Conservation (phyloP, 2,329 filamentous ascomycete genomes). For the Aschersonia sp. region DNA sequence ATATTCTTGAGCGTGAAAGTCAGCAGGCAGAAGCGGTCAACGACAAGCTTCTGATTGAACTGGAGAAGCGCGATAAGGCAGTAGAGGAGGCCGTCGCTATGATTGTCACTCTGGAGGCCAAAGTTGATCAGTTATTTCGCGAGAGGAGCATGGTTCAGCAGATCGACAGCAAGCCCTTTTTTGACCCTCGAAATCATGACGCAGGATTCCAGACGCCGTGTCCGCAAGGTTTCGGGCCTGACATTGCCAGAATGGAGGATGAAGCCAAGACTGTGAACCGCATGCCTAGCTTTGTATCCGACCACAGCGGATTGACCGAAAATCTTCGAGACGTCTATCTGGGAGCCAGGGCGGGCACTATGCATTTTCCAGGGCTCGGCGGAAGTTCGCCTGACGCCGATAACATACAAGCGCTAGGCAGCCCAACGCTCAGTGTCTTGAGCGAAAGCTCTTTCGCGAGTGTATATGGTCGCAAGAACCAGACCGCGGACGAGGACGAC, state of each 20-base stretch:
- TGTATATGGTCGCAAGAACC: constrained; percentile 37
- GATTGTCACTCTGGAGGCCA: constrained; percentile 51
- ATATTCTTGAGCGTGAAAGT: constrained; percentile 37
- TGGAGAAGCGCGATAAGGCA: constrained; percentile 56
- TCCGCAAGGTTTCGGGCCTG: constrained; percentile 6
- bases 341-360: constrained; percentile 29
- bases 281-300: constrained; percentile 52
- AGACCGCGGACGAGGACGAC: constrained; percentile 12
- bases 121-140: constrained; percentile 35
- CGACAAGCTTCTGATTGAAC: constrained; percentile 39
- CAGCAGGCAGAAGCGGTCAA: constrained; percentile 42
- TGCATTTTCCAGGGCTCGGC: constrained; percentile 32
- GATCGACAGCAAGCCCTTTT: constrained; percentile 28
- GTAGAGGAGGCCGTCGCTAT: constrained; percentile 56
- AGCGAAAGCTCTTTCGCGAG: constrained; percentile 56
- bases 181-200: constrained; percentile 17
- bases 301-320: constrained; percentile 42
- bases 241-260: constrained; percentile 11
- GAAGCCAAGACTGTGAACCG: constrained; percentile 29
- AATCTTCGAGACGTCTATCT: constrained; percentile 47
- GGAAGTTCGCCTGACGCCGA: constrained; percentile 24
- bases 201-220: constrained; percentile 10
- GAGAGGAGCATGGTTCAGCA: constrained; percentile 39
- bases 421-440: constrained; percentile 47
- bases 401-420: constrained; percentile 28